These are phyloP conservation scores for Skeletonema tropicum DNA, from an alignment of 108 stramenopile species.

Conservation along the genomic window DNA sequence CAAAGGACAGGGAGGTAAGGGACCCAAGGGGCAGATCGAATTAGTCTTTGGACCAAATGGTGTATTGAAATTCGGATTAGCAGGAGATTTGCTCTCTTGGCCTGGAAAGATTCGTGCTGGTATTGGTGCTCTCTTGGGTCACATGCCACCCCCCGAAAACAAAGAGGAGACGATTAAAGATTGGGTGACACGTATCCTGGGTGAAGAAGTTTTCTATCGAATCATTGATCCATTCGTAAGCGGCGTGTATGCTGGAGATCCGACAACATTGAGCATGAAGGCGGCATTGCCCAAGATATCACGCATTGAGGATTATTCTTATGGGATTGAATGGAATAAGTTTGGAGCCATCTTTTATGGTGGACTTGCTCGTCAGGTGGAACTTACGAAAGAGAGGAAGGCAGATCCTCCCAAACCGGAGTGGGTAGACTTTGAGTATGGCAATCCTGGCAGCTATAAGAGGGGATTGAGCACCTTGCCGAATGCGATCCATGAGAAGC, in stretches of 20 bases:
- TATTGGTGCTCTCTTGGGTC: conserved; percentile 89
- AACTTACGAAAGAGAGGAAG: conserved; percentile 80
- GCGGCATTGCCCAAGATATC: conserved; percentile 92
- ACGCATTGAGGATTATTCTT: conserved; percentile 76
- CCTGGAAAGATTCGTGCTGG: conserved; percentile 95
- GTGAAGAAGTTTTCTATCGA: conserved; percentile 89
- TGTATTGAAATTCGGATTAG: conserved; percentile 75
- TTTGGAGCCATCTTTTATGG: conserved; percentile 88
- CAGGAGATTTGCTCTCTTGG: conserved; percentile 86
- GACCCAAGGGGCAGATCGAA: conserved; percentile 82
- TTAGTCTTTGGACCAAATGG: conserved; percentile 83
- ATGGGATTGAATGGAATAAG: conserved; percentile 80
- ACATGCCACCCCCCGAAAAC: conserved; percentile 61
- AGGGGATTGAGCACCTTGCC: conserved; percentile 87
- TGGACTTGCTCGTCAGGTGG: conserved; percentile 78
- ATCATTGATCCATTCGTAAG: conserved; percentile 96
- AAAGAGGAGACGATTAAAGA: conserved; percentile 95
- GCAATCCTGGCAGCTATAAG: conserved; percentile 88
- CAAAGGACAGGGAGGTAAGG: conserved; percentile 81
- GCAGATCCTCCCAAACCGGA: conserved; percentile 73
- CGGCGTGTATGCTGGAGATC: conserved; percentile 98
- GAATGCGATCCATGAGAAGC: conserved; percentile 68
- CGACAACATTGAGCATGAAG: conserved; percentile 87
- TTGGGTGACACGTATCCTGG: conserved; percentile 91
- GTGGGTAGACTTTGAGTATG: conserved; percentile 84